phyloP scores from a whole-genome alignment of 2,329 filamentous ascomycete species.

The Colletotrichum sp. region DNA sequence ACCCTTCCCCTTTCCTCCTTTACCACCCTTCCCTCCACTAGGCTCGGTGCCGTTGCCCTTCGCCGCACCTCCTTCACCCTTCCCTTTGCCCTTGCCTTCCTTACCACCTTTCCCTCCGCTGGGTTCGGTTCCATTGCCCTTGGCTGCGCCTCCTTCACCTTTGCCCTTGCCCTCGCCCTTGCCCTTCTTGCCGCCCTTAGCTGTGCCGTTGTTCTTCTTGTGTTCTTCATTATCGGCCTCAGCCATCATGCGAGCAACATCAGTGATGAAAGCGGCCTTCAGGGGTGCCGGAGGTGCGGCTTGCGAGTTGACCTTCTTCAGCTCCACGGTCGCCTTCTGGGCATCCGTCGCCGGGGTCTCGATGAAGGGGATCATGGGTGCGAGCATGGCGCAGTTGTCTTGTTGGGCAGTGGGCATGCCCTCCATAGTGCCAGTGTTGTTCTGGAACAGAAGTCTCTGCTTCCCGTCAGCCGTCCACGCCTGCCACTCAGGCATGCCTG shows the following conservation, averaged over 20 bases:
- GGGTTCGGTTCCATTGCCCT: background rate
- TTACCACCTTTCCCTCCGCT: background rate
- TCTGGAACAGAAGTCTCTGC: constrained; percentile 47
- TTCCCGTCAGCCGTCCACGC: constrained; percentile 35
- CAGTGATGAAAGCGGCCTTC: background rate
- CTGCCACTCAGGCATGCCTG: constrained; percentile 54
- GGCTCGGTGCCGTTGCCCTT: background rate
- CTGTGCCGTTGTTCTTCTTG: background rate
- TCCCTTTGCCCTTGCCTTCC: background rate
- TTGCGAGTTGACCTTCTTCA: constrained; percentile 5
- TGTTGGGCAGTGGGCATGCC: constrained; percentile 26
- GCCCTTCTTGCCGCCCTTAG: background rate
- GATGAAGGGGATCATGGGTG: constrained; percentile 25
- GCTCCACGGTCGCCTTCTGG: constrained; percentile 18
- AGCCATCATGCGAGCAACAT: background rate
- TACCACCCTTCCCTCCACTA: background rate
- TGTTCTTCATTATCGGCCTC: background rate
- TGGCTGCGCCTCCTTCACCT: background rate
- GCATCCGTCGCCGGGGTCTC: constrained; percentile 17
- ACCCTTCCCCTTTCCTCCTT: background rate
- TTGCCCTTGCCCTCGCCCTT: background rate
- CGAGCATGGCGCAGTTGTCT: constrained; percentile 27
- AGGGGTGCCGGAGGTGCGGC: background rate
- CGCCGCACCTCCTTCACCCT: background rate
- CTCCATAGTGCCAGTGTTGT: constrained; percentile 45